These are phyloP conservation scores for Steccherinum ochraceum DNA, from an alignment of 768 basidiomycete genomes.

Conservation along the genomic window DNA sequence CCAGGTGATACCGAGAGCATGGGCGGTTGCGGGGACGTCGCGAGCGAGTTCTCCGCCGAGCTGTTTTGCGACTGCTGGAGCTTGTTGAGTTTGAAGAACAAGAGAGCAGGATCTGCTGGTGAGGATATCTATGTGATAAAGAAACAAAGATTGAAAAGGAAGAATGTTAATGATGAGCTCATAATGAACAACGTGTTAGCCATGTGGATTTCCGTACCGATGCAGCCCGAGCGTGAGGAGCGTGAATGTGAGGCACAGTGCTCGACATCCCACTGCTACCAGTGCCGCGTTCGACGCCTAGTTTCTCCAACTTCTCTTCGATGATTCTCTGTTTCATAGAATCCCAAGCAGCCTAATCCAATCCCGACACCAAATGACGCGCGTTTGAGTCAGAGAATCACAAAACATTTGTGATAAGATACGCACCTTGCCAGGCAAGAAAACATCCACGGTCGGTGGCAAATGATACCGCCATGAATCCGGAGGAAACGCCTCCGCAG, in stretches of 20 bases:
- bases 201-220: slow-evolving; percentile 49
- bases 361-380: too few relatives aligned
- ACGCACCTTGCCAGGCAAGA: slow-evolving; percentile 73
- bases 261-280: slow-evolving; percentile 35
- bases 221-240: slow-evolving; percentile 76
- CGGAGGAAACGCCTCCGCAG: slow-evolving; percentile 57
- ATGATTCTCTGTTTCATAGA: slow-evolving; percentile 62
- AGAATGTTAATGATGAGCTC: slow-evolving; percentile 3
- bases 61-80: slow-evolving; percentile 64
- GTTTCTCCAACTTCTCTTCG: slow-evolving; percentile 73
- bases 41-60: slow-evolving; percentile 45
- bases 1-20: slow-evolving; percentile 13
- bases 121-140: slow-evolving; percentile 64
- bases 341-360: slow-evolving; percentile 75
- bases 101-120: slow-evolving; percentile 79
- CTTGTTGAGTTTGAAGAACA: slow-evolving; percentile 80
- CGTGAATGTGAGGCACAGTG: slow-evolving; percentile 54
- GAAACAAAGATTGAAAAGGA: slow-evolving; percentile 4
- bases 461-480: slow-evolving; percentile 51
- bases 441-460: slow-evolving; percentile 72
- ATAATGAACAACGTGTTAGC: slow-evolving; percentile 10
- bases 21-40: slow-evolving; percentile 58
- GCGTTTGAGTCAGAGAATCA: not conserved
- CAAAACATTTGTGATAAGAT: slow-evolving; percentile 1
- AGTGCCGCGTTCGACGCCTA: slow-evolving; percentile 68